Percentiles rank a stretch among this genome's conserved stretches.
phyloP scores from a whole-genome alignment of 163 green algal genomes.

The Coccomyxa subellipsoidea region DNA sequence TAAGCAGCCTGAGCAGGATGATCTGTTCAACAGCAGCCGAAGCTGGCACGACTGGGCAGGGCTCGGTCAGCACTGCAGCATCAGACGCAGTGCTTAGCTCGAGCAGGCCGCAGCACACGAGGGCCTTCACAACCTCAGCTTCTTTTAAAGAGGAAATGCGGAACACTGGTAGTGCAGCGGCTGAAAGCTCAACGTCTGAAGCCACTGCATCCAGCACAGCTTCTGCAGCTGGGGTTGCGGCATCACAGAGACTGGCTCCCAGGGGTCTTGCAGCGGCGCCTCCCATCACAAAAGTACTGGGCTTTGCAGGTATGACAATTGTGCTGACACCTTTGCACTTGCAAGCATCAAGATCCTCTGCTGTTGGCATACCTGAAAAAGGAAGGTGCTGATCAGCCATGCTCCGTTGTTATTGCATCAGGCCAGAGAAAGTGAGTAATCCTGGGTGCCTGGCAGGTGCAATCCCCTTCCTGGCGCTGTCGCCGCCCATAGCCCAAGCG shows the following conservation, averaged over 20 bases:
- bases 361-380: neutral
- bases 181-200: neutral
- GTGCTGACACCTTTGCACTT: neutral
- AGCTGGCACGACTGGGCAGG: neutral
- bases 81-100: neutral
- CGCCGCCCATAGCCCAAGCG: conserved; percentile 24
- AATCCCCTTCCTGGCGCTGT: conserved; percentile 42
- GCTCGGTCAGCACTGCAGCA: neutral
- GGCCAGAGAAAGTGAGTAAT: neutral
- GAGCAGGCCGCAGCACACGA: neutral
- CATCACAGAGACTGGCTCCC: conserved; percentile 24
- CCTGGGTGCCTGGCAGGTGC: conserved; percentile 16
- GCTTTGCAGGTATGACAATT: conserved; percentile 20
- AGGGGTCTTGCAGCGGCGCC: conserved; percentile 19
- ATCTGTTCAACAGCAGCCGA: neutral
- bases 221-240: neutral
- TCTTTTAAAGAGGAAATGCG: neutral
- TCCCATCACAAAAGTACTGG: conserved; percentile 8
- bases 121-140: neutral
- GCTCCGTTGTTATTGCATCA: too few relatives aligned
- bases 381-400: too few relatives aligned
- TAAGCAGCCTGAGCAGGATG: neutral
- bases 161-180: neutral
- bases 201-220: neutral
- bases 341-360: neutral